Base-by-base conservation (phyloP, 305 asterid species). In the Fraxinus xanthoxyloides region DNA sequence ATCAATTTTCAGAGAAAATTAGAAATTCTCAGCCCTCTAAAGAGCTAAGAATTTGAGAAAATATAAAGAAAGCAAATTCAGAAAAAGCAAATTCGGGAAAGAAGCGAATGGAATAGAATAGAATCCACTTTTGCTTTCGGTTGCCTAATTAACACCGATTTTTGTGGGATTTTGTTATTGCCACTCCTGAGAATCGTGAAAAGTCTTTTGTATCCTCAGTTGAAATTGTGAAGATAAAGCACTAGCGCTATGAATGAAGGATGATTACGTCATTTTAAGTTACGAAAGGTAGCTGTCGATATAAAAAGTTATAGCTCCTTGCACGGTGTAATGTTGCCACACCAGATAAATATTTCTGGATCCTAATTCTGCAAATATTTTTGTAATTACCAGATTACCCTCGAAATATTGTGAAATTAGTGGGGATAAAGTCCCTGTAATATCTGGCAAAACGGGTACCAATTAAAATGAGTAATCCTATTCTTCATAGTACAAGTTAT, bases 61-160 rank as follows among this genome's bases (percentile, higher is more conserved):
- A 4, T 67, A 26, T 69, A 31, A 30, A 69, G 24, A 31, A 0
- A 0, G 24, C 0, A 69, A 69, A 31, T 30, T 5, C 21, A 15
- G 40, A 5, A 28, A 69, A 69, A 69, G 75, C 24, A 65, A 65
- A 65, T 65, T 65, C 73, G 34, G 73, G 24, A 28, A 69, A 69
- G 75, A 6, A 26, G 21, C 75, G 23, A 69, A 69, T 69, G 75
- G 40, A 69, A 69, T 69, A 31, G 75, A 69, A 69, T 31, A 31
- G 75, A 69, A 69, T 69, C 75, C 43, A 17, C 75, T 69, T 69
- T 69, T 31, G 24, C 75, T 69, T 69, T 69, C 13, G 43, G 75
- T 69, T 69, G 40, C 75, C 40, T 30, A 30, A 69, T 69, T 31
- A 69, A 31, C 1, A 69, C 38, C 24, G 38, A 31, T 13, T 69